Conservation (phyloP, 768 basidiomycete genomes). For the Gautieria morchelliformis region DNA sequence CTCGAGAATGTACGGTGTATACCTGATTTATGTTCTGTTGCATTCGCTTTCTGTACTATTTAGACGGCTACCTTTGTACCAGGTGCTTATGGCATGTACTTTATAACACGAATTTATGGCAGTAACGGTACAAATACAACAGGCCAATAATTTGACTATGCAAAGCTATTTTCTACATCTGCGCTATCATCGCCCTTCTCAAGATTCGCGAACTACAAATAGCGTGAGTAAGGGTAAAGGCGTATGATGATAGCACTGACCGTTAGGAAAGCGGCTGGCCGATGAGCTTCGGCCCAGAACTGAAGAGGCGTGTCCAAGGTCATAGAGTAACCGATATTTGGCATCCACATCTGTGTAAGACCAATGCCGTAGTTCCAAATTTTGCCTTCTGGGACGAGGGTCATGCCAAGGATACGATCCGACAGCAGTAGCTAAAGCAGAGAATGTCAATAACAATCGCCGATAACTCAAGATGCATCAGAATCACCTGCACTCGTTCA, state of each 20-base stretch:
- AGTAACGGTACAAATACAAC: neutral
- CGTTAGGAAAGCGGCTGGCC: constrained; percentile 88
- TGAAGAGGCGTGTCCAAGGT: constrained; percentile 84
- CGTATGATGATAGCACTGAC: constrained; percentile 34
- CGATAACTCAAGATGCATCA: neutral
- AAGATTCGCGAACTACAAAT: constrained; percentile 70
- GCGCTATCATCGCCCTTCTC: constrained; percentile 90
- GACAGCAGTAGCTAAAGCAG: constrained; percentile 61
- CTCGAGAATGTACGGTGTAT: neutral
- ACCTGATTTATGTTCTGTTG: neutral
- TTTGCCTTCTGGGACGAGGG: constrained; percentile 84
- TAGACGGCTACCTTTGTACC: neutral
- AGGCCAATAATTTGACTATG: constrained; percentile 26
- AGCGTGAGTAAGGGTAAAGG: constrained; percentile 5
- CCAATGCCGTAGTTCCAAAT: constrained; percentile 98
- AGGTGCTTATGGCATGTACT: neutral
- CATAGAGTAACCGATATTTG: constrained; percentile 73
- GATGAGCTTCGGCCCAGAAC: constrained; percentile 95
- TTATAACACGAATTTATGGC: neutral
- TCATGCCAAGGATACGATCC: constrained; percentile 94
- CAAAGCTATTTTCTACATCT: constrained; percentile 92
- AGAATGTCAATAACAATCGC: neutral
- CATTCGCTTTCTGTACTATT: neutral
- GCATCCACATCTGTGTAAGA: constrained; percentile 84
- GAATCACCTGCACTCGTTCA: constrained; percentile 63